Conservation (phyloP, 2,329 filamentous ascomycete species). For the Diaporthe citriasiana region DNA sequence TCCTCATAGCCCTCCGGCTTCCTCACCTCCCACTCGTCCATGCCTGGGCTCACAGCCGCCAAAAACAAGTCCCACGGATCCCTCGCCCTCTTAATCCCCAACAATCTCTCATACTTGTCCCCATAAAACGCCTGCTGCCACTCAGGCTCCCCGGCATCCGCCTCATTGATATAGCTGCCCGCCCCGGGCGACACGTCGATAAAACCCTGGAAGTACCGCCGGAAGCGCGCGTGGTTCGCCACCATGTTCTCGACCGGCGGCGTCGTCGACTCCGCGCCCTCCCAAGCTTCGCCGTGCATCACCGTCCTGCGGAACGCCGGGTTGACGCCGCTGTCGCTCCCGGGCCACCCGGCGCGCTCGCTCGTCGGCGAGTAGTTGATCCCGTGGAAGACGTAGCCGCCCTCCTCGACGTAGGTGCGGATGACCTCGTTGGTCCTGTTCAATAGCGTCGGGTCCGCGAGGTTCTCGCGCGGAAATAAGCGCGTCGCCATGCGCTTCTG, state of each 20-base stretch:
- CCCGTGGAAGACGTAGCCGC: conserved; percentile 54
- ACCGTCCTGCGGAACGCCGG: conserved; percentile 63
- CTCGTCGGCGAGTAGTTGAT: conserved; percentile 51
- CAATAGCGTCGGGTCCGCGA: conserved; percentile 47
- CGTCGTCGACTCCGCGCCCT: background rate
- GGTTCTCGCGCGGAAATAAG: conserved; percentile 54
- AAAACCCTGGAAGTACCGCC: conserved; percentile 44
- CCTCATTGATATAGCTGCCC: conserved; percentile 55
- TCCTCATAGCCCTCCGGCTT: background rate
- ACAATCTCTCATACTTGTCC: conserved; percentile 48
- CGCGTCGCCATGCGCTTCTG: conserved; percentile 48
- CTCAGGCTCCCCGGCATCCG: conserved; percentile 51
- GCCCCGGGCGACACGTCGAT: conserved; percentile 48
- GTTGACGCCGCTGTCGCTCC: conserved; percentile 58
- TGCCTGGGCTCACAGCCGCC: conserved; percentile 43
- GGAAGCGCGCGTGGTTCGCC: conserved; percentile 46
- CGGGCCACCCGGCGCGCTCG: conserved; percentile 44
- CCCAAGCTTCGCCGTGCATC: conserved; percentile 54
- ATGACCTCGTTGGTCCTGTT: conserved; percentile 49
- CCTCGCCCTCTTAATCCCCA: conserved; percentile 55
- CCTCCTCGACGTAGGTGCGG: conserved; percentile 51
- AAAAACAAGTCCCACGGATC: conserved; percentile 55
- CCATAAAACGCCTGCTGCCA: conserved; percentile 52
- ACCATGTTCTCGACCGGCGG: conserved; percentile 11
- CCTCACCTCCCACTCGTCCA: conserved; percentile 24